Base-by-base conservation (phyloP, 208 protist species). In the Leishmania martiniquensis region DNA sequence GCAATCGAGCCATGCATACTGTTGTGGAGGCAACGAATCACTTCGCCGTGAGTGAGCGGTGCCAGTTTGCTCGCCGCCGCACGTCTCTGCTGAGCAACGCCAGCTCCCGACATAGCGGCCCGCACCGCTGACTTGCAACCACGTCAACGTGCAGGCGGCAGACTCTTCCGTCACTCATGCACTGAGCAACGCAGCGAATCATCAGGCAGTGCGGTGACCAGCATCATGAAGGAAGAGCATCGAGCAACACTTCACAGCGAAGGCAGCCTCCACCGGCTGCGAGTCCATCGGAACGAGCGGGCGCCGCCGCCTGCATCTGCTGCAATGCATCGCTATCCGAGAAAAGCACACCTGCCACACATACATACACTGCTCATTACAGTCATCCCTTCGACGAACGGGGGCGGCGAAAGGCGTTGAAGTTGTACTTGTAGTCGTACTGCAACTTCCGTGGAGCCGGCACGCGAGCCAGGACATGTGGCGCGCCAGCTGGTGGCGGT, bases 351-450 rank as follows among this genome's bases (percentile, higher is more conserved):
- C 10, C 2, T 29, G 37, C 25, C 2, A 51, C 47, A 6, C 15
- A 29, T 4, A 42, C 3, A 15, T 25, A 69, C 25, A 20, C 37
- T 10, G 34, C 32, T 4, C 34, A 29, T 2, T 15, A 22, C 15
- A 12, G 29, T 71, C 57, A 83, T 29, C n/a, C 52, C 54, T 39
- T 71, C 12, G 34, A 72, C 22, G 59, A 76, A 22, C 74, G 79
- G 0, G 66, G 73, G n/a, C 44, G 74, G 74, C 69, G 78, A 32
- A 79, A 60, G 44, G 66, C 25, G 44, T 76, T 63, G 44, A 83
- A 76, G 60, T 83, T 83, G 79, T 83, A 83, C 74, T 72, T 78
- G 79, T 65, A 78, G 17, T 59, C 67, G 59, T 83, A 83, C 42
- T 78, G 65, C 65, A 83, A 57, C 57, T 44, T 66, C 13, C 39